These are phyloP conservation scores for Cladosporium halotolerans DNA, from an alignment of 2,329 filamentous ascomycete species.

Conservation along the genomic window DNA sequence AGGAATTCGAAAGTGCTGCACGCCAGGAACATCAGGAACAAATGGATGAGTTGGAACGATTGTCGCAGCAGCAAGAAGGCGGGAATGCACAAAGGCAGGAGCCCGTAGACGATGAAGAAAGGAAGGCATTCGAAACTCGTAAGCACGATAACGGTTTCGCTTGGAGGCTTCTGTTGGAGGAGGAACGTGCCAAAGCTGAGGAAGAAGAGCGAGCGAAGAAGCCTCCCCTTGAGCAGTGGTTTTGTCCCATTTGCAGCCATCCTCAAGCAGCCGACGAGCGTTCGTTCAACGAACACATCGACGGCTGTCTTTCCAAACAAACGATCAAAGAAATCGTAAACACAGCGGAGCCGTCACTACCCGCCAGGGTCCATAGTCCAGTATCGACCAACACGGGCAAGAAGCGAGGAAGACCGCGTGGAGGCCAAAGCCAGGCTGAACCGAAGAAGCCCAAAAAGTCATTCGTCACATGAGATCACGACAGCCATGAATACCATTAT, in stretches of 20 bases:
- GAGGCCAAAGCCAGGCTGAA: not conserved
- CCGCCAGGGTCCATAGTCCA: not conserved
- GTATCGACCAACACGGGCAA: not conserved
- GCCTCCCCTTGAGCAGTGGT: constrained; percentile 53
- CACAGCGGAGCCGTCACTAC: constrained; percentile 1
- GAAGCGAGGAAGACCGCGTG: constrained; percentile 2
- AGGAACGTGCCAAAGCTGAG: constrained; percentile 17
- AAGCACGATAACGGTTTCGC: constrained; percentile 30
- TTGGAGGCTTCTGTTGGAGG: constrained; percentile 29
- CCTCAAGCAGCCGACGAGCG: constrained; percentile 70
- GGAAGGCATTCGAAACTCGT: constrained; percentile 18
- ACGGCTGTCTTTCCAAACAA: constrained; percentile 78
- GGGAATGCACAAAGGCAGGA: not conserved
- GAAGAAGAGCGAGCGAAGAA: constrained; percentile 20
- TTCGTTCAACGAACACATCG: constrained; percentile 84
- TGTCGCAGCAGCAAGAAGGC: constrained; percentile 53
- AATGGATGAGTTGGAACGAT: constrained; percentile 53
- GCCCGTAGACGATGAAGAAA: constrained; percentile 4
- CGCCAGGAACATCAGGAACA: constrained; percentile 55
- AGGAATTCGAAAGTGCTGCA: constrained; percentile 58
- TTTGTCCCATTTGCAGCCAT: constrained; percentile 79
- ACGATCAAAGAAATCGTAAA: constrained; percentile 74
- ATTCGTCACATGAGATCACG: constrained; percentile 5
- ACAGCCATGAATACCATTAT: not conserved
- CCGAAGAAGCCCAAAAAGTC: constrained; percentile 4